Conservation (phyloP, 208 protist species). For the Herpetomonas samuelpessoai region DNA sequence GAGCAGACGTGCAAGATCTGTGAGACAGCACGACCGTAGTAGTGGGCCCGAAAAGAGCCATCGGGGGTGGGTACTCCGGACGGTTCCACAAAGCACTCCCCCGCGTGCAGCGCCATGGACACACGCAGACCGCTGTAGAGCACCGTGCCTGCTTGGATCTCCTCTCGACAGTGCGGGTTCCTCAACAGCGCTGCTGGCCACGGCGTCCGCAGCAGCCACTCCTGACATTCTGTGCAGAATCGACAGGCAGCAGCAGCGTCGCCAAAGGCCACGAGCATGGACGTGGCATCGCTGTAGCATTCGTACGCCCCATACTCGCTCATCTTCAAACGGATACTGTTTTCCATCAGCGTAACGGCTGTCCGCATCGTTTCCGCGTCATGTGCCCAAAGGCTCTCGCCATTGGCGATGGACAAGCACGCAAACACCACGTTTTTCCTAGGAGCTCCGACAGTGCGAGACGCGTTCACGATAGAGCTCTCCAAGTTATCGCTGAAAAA, state of each 20-base stretch:
- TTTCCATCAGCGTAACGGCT: constrained; percentile 57
- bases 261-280: constrained; percentile 77
- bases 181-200: constrained; percentile 68
- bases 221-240: constrained; percentile 72
- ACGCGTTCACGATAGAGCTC: constrained; percentile 32
- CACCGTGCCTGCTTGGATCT: constrained; percentile 15
- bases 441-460: constrained; percentile 36
- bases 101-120: constrained; percentile 74
- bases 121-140: constrained; percentile 72
- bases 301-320: constrained; percentile 79
- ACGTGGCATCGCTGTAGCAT: constrained; percentile 79
- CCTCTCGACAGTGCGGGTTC: constrained; percentile 27
- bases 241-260: constrained; percentile 73
- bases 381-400: constrained; percentile 55
- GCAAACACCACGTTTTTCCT: constrained; percentile 70
- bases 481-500: constrained; percentile 87
- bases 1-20: constrained; percentile 71
- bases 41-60: constrained; percentile 63
- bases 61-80: constrained; percentile 45
- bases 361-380: constrained; percentile 56
- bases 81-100: constrained; percentile 64
- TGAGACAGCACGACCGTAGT: constrained; percentile 79
- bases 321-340: constrained; percentile 76
- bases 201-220: constrained; percentile 71
- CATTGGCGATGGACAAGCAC: constrained; percentile 54